Base-by-base conservation (phyloP, 768 basidiomycete species). In the Pisolithus orientalis region DNA sequence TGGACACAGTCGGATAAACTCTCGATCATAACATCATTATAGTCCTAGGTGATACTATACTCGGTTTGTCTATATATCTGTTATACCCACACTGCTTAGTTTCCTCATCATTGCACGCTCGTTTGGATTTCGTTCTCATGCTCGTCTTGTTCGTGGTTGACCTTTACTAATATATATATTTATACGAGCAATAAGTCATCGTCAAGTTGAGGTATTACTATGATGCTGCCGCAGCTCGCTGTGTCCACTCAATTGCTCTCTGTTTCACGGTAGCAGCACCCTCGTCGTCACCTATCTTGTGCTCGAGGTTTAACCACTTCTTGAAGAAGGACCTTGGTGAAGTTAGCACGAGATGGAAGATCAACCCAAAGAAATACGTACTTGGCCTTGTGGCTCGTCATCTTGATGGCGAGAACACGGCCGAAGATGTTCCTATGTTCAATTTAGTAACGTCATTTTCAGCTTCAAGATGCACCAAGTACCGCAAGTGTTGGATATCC, bases 341-440 rank as follows among this genome's bases (percentile, higher is more conserved):
- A 47, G 53, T 51, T 21, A 47, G 59, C 14, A 25, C 58, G 10
- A 58, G 50, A 31, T 60, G 50, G 60, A 54, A 29, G 25, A 13
- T 14, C 17, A 52, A n/a, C 6, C 21, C 6, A n/a, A 43, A 34
- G 4, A 28, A 50, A 24, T n/a, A 77, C 85, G 62, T 64, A 94
- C 91, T 96, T 97, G 21, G 94, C 94, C 71, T 94, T 95, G 65
- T 93, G 89, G 62, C 84, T 90, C 11, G 93, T 95, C 78, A 96
- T 87, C 65, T 96, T 97, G 24, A 84, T 74, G 9, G 80, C 69
- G 9, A 98, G 72, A 9, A 92, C 81, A 14, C 95, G 86, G 53
- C 87, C 83, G 59, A 98, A 94, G n/a, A 98, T 65, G 53, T 84
- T 87, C 54, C 94, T 91, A 4, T n/a, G 42, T 24, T 29, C 4